Base-by-base conservation (phyloP, 768 basidiomycete genomes). In the Dioszegia aurantiaca region DNA sequence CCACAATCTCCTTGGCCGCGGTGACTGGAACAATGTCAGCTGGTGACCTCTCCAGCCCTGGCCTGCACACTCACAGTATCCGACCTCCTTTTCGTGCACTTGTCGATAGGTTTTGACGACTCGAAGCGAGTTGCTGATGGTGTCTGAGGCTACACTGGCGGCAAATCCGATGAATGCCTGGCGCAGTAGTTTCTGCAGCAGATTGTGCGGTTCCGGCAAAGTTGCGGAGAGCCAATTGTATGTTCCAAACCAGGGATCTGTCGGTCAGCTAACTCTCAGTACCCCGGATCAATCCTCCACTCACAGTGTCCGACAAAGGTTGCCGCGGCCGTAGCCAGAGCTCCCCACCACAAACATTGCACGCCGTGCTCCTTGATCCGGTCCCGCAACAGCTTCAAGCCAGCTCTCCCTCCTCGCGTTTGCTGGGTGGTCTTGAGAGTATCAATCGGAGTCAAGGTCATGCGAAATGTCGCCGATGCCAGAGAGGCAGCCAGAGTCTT, bases 41-140 rank as follows among this genome's bases (percentile, higher is more conserved):
- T 11, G 19, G 28, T 11, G 12, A 39, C 52, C 2, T 28, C 27
- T 6, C 11, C 27, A 27, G 26, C 17, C 67, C 77, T 53, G 45
- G 79, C 14, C 10, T 9, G 4, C 10, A 26, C 4, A 71, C 80
- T 60, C 52, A 80, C 80, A 56, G 73, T 97, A 98, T 1, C 86
- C 83, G 16, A 98, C 86, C 28, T 84, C 82, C 4, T 83, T 84
- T 60, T 87, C 86, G 70, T 91, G 84, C 30, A 93, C 90, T 74
- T 98, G 94, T 16, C 93, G 80, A 77, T 95, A 97, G 0, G 94
- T 97, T 82, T 97, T 98, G 71, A 98, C 78, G 2, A 98, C 93
- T 19, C 90, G 84, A 1, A 98, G 79, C 4, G 87, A 90, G 79
- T 97, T 97, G 42, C 87, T 89, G 40, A 87, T 72, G 1, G 86